Conservation (phyloP, 148 eudicot genomes). For the Silene uniflora region DNA sequence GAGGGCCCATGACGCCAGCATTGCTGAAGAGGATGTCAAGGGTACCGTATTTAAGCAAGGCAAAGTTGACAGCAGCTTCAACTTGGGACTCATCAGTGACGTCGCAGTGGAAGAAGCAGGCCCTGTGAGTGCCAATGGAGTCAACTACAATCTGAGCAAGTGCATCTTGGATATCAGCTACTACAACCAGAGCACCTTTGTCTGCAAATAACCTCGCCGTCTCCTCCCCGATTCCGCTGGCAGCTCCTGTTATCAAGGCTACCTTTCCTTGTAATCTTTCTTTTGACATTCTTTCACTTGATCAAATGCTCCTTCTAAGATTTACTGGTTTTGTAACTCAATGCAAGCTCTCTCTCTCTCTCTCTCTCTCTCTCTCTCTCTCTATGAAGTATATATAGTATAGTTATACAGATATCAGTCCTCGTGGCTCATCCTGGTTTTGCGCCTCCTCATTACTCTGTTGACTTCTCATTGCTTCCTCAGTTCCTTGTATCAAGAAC, state of each 20-base stretch:
- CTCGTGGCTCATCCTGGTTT: too few relatives aligned
- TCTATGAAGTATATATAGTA: too few relatives aligned
- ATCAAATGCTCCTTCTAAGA: too few relatives aligned
- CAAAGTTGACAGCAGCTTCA: conserved; percentile 30
- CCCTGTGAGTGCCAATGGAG: conserved; percentile 30
- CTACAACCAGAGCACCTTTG: conserved; percentile 41
- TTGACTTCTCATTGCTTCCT: too few relatives aligned
- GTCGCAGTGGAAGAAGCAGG: conserved; percentile 48
- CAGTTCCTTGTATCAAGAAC: too few relatives aligned
- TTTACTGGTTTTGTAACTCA: too few relatives aligned
- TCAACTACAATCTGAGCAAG: conserved; percentile 32
- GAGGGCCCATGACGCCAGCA: conserved; percentile 53
- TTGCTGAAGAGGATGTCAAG: conserved; percentile 59
- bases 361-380: too few relatives aligned
- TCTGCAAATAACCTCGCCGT: conserved; percentile 36
- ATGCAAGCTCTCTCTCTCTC: too few relatives aligned
- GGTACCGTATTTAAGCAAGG: conserved; percentile 36
- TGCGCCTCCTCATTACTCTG: too few relatives aligned
- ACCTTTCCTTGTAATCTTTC: conserved; percentile 53
- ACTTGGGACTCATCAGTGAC: conserved; percentile 56
- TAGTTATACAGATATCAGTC: too few relatives aligned
- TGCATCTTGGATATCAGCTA: conserved; percentile 58
- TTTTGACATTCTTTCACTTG: neutral
- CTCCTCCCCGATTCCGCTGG: conserved; percentile 61
- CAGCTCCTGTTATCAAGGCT: conserved; percentile 57